These are phyloP conservation scores for Sclerotinia borealis DNA, from an alignment of 2,329 filamentous ascomycete genomes.

Conservation along the genomic window DNA sequence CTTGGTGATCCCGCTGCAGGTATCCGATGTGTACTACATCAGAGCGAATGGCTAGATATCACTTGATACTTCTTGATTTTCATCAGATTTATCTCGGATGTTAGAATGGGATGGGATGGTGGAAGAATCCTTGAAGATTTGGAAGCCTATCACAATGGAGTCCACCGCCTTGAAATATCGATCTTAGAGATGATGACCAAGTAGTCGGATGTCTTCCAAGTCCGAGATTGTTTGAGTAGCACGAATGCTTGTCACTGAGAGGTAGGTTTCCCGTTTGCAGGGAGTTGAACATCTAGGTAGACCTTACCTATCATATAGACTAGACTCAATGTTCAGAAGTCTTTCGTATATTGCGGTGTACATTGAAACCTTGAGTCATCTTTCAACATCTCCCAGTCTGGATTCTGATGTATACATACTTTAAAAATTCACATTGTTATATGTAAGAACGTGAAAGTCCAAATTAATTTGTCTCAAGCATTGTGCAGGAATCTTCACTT, in stretches of 20 bases:
- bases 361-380: background rate
- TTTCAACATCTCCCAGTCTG: background rate
- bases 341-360: background rate
- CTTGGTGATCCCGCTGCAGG: background rate
- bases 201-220: background rate
- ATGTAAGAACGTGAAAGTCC: background rate
- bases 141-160: background rate
- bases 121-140: background rate
- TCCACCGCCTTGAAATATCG: background rate
- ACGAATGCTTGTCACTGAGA: background rate
- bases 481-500: background rate
- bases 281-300: background rate
- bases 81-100: background rate
- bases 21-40: background rate
- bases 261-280: too few species aligned
- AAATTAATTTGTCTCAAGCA: background rate
- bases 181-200: background rate
- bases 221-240: too few species aligned
- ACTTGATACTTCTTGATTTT: background rate
- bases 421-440: background rate
- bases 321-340: background rate
- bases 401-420: background rate
- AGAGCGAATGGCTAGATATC: background rate
- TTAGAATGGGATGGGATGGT: too few species aligned
- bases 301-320: background rate